Percentiles rank a stretch among this genome's conserved stretches.
phyloP scores from a whole-genome alignment of 2,329 filamentous ascomycete genomes.

The Phialemoniopsis sp. region DNA sequence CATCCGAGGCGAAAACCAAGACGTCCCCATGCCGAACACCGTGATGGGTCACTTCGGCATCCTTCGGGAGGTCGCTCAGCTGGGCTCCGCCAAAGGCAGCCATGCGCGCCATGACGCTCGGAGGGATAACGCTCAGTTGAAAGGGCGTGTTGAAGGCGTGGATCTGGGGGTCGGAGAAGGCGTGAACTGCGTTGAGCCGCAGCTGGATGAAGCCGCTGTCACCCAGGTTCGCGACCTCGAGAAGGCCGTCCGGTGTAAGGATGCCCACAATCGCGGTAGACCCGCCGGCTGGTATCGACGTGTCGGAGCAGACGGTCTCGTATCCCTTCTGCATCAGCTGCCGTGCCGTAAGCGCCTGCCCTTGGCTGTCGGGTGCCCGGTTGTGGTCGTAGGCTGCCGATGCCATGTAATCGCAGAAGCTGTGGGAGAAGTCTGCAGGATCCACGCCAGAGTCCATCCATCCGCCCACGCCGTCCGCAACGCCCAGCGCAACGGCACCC shows the following conservation, averaged over 20 bases:
- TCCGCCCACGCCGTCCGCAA: constrained; percentile 92
- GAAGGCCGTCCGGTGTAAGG: constrained; percentile 63
- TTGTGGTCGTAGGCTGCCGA: constrained; percentile 60
- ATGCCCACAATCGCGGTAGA: constrained; percentile 91
- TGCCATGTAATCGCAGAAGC: constrained; percentile 91
- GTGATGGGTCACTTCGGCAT: constrained; percentile 77
- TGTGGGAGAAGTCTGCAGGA: constrained; percentile 92
- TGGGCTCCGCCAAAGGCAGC: constrained; percentile 78
- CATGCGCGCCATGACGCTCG: constrained; percentile 73
- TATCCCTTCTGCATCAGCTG: constrained; percentile 80
- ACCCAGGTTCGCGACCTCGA: constrained; percentile 90
- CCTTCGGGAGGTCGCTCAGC: constrained; percentile 77
- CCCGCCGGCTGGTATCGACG: constrained; percentile 72
- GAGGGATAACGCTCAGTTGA: constrained; percentile 85
- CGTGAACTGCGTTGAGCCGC: constrained; percentile 78
- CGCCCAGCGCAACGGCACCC: constrained; percentile 73
- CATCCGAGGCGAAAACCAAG: constrained; percentile 89
- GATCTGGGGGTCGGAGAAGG: constrained; percentile 80
- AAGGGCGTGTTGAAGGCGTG: constrained; percentile 98
- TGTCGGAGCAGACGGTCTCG: constrained; percentile 72
- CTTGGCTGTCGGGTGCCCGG: constrained; percentile 18
- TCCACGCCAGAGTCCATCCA: constrained; percentile 93
- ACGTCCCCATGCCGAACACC: constrained; percentile 85
- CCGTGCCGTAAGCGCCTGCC: constrained; percentile 51
- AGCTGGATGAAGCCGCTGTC: constrained; percentile 92